A percentile compares a stretch with the other conserved stretches of the same genome.
Evolutionary conservation across 2,329 filamentous ascomycete species (phyloP).

Genomic region (Aspergillus hortae): DNA sequence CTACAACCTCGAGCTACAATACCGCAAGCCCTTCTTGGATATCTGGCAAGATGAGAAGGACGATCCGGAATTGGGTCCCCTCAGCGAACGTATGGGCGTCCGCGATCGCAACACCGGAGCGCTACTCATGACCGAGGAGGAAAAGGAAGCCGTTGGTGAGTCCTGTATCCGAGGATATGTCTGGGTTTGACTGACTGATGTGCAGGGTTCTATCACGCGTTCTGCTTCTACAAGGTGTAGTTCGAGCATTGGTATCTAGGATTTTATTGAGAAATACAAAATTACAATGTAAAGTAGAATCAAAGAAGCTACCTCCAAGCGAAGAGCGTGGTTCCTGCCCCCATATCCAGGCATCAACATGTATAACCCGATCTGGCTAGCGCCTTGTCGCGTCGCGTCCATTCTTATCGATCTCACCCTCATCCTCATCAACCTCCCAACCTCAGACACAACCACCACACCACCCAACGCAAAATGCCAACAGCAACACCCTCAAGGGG

Average conservation of each 20-base stretch:
- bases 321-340: neutral
- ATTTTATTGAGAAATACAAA: neutral
- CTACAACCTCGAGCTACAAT: slow-evolving; percentile 93
- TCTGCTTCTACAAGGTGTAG: slow-evolving; percentile 93
- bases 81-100: slow-evolving; percentile 96
- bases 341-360: neutral
- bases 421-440: neutral
- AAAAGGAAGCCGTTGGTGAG: slow-evolving; percentile 80
- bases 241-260: neutral
- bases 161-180: slow-evolving; percentile 5
- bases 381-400: slow-evolving; percentile 25
- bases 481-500: slow-evolving; percentile 3
- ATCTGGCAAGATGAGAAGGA: slow-evolving; percentile 92
- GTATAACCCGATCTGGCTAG: slow-evolving; percentile 31
- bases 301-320: slow-evolving; percentile 6
- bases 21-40: slow-evolving; percentile 84
- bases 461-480: neutral
- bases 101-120: slow-evolving; percentile 64
- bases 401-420: slow-evolving; percentile 6
- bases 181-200: slow-evolving; percentile 12
- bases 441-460: neutral
- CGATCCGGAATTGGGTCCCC: slow-evolving; percentile 70
- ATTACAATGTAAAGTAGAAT: slow-evolving; percentile 2
- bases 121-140: slow-evolving; percentile 73
- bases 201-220: slow-evolving; percentile 77